Percentiles rank a stretch among this genome's conserved stretches.
These are phyloP conservation scores for Meyerozyma smithsonii DNA, from an alignment of 1,139 yeast genomes.

Conservation along the genomic window DNA sequence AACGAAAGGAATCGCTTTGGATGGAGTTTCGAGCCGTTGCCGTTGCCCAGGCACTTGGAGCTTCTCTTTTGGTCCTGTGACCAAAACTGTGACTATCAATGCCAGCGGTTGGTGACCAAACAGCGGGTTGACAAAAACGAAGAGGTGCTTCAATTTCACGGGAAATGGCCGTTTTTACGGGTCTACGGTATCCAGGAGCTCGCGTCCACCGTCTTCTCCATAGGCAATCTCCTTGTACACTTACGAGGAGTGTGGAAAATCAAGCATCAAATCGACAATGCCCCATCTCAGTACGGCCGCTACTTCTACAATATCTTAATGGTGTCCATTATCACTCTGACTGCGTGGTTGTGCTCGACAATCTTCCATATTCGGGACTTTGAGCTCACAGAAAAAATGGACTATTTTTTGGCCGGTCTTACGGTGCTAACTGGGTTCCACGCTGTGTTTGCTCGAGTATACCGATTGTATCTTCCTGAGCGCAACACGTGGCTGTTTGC, in stretches of 20 bases:
- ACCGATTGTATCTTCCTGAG: slow-evolving; percentile 46
- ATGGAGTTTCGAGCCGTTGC: slow-evolving; percentile 31
- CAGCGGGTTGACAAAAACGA: slow-evolving; percentile 43
- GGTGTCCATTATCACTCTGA: slow-evolving; percentile 34
- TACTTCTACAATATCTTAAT: slow-evolving; percentile 35
- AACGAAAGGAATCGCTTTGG: slow-evolving; percentile 21
- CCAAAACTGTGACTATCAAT: slow-evolving; percentile 85
- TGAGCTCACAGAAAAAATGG: slow-evolving; percentile 72
- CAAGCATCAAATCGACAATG: slow-evolving; percentile 2
- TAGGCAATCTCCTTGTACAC: slow-evolving; percentile 78
- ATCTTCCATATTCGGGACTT: slow-evolving; percentile 87
- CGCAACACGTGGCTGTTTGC: slow-evolving; percentile 21
- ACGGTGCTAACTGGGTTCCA: slow-evolving; percentile 80
- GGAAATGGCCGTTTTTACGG: slow-evolving; percentile 92
- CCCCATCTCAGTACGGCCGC: neutral
- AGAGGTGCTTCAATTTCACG: slow-evolving; percentile 80
- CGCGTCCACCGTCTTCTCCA: slow-evolving; percentile 73
- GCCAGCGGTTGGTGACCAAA: slow-evolving; percentile 71
- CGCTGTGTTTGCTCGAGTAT: slow-evolving; percentile 55
- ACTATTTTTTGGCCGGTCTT: slow-evolving; percentile 89
- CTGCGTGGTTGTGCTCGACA: slow-evolving; percentile 86
- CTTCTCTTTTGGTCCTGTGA: slow-evolving; percentile 72
- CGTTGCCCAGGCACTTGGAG: slow-evolving; percentile 40
- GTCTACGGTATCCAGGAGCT: slow-evolving; percentile 77
- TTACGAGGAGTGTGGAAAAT: slow-evolving; percentile 50